Percentiles rank a stretch among this genome's conserved stretches.
Conservation (phyloP, 2,329 filamentous ascomycete genomes). For the Penicillium verrucosum region DNA sequence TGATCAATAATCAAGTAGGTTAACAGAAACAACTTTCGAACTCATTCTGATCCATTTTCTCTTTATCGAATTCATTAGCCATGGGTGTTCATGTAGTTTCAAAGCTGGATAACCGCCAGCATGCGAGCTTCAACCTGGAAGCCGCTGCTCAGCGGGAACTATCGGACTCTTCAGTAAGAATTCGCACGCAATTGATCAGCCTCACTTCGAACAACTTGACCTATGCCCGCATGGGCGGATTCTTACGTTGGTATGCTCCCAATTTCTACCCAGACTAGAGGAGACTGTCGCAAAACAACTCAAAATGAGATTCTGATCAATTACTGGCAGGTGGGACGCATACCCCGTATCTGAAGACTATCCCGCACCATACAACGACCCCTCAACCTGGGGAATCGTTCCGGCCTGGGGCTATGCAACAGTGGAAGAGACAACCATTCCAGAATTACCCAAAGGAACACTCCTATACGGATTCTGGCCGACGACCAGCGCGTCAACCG, state of each 20-base stretch:
- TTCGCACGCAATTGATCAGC: constrained; percentile 16
- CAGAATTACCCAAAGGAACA: constrained; percentile 33
- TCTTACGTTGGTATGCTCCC: constrained; percentile 13
- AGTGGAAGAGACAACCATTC: constrained; percentile 43
- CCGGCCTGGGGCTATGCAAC: constrained; percentile 50
- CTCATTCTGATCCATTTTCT: not conserved
- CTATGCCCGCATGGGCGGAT: constrained; percentile 13
- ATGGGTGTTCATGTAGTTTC: constrained; percentile 30
- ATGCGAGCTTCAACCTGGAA: constrained; percentile 15
- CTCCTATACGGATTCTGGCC: constrained; percentile 48
- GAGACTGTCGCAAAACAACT: not conserved
- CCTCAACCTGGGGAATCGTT: constrained; percentile 45
- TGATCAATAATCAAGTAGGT: not conserved
- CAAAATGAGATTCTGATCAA: not conserved
- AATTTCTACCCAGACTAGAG: not conserved
- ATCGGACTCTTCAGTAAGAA: constrained; percentile 9
- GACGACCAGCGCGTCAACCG: constrained; percentile 38
- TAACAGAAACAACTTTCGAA: not conserved
- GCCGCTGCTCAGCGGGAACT: not conserved
- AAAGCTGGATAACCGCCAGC: constrained; percentile 26
- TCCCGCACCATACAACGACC: constrained; percentile 33
- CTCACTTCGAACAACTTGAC: constrained; percentile 22
- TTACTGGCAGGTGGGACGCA: constrained; percentile 40
- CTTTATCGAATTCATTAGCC: not conserved
- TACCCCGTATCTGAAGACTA: constrained; percentile 43